Evolutionary conservation across 768 basidiomycete genomes (phyloP).

Genomic region (Collybia nuda): DNA sequence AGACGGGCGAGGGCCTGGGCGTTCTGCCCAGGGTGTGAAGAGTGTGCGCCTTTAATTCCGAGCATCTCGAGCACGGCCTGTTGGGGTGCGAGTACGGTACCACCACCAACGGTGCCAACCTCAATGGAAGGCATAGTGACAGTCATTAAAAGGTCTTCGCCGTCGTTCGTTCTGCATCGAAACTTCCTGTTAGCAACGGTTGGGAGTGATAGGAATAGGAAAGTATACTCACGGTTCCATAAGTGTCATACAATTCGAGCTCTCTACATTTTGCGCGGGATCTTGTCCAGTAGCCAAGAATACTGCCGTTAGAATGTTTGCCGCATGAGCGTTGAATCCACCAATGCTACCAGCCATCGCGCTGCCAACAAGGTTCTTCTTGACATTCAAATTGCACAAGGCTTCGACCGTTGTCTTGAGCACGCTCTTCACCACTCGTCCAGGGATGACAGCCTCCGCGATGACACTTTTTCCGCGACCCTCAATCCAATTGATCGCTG

Average conservation of each 20-base stretch:
- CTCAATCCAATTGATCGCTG: slow-evolving; percentile 99
- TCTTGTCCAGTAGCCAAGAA: slow-evolving; percentile 98
- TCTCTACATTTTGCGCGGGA: slow-evolving; percentile 98
- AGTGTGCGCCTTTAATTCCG: slow-evolving; percentile 88
- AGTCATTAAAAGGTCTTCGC: slow-evolving; percentile 89
- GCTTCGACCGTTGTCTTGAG: slow-evolving; percentile 94
- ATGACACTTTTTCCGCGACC: slow-evolving; percentile 98
- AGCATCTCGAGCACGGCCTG: slow-evolving; percentile 91
- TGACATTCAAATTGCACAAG: slow-evolving; percentile 86
- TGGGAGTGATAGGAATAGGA: slow-evolving; percentile 1
- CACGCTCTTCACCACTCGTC: slow-evolving; percentile 83
- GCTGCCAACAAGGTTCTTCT: slow-evolving; percentile 97
- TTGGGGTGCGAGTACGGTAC: slow-evolving; percentile 91
- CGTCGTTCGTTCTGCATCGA: slow-evolving; percentile 72
- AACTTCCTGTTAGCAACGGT: not conserved
- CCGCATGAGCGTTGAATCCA: slow-evolving; percentile 98
- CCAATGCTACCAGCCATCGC: slow-evolving; percentile 99
- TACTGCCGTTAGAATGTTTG: slow-evolving; percentile 94
- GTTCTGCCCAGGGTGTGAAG: slow-evolving; percentile 84
- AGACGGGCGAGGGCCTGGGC: slow-evolving; percentile 87
- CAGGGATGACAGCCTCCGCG: slow-evolving; percentile 91
- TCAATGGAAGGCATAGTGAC: slow-evolving; percentile 99
- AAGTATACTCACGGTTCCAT: slow-evolving; percentile 88
- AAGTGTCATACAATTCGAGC: slow-evolving; percentile 96
- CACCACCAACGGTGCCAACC: slow-evolving; percentile 97